Evolutionary conservation across 768 basidiomycete species (phyloP).

Genomic region (Boletus speciosus): DNA sequence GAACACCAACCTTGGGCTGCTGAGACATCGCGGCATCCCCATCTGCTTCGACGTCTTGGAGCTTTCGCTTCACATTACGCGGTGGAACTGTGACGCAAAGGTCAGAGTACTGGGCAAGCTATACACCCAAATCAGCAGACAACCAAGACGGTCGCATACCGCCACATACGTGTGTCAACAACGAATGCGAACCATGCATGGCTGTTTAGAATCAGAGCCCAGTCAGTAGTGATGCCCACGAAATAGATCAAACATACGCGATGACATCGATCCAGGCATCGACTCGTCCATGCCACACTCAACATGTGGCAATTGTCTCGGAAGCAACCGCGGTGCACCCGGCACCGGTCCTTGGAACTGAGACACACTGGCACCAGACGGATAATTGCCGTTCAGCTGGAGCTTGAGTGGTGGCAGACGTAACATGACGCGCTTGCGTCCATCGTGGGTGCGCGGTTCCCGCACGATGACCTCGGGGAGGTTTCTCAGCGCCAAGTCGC

Average conservation of each 20-base stretch:
- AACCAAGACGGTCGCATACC: not conserved
- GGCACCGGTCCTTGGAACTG: constrained; percentile 8
- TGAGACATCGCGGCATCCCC: not conserved
- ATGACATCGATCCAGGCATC: constrained; percentile 2
- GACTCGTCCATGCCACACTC: constrained; percentile 18
- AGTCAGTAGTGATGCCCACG: not conserved
- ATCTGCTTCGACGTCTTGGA: constrained; percentile 15
- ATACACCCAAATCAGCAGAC: not conserved
- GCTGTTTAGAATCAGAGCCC: constrained; percentile 1
- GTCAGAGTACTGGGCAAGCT: constrained; percentile 11
- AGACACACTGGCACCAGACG: not conserved
- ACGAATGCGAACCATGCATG: constrained; percentile 1
- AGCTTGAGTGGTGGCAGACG: constrained; percentile 14
- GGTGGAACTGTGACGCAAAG: constrained; percentile 26
- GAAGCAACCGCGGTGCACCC: constrained; percentile 24
- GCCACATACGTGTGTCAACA: constrained; percentile 19
- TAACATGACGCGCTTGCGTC: constrained; percentile 1
- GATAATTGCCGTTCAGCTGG: not conserved
- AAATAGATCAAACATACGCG: constrained; percentile 12
- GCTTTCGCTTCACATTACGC: constrained; percentile 22
- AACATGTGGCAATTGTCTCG: constrained; percentile 26
- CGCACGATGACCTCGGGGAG: constrained; percentile 9
- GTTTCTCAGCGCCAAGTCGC: not conserved
- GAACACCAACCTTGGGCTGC: constrained; percentile 19
- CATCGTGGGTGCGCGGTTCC: not conserved